Conservation (phyloP, 2,329 filamentous ascomycete species). For the Scedosporium dehoogii region DNA sequence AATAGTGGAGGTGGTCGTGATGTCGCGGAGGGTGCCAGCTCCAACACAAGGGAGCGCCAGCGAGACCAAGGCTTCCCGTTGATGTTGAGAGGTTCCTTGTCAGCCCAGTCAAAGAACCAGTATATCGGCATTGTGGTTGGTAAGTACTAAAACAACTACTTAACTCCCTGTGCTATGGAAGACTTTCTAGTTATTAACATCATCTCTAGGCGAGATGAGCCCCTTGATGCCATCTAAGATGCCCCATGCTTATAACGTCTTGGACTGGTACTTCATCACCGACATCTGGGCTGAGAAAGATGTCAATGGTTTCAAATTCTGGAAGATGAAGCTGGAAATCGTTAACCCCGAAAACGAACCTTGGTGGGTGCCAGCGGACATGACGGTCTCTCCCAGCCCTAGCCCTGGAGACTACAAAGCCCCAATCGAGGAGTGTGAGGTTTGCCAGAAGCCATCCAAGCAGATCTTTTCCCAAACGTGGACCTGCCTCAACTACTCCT, state of each 20-base stretch:
- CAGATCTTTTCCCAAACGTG: conserved; percentile 21
- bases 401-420: conserved; percentile 20
- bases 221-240: conserved; percentile 35
- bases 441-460: conserved; percentile 29
- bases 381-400: conserved; percentile 15
- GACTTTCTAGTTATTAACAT: conserved; percentile 12
- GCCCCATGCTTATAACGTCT: conserved; percentile 51
- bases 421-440: conserved; percentile 20
- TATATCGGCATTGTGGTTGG: conserved; percentile 33
- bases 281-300: conserved; percentile 57
- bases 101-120: conserved; percentile 31
- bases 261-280: conserved; percentile 60
- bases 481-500: conserved; percentile 19
- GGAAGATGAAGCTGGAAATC: conserved; percentile 58
- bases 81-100: conserved; percentile 35
- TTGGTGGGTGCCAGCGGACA: conserved; percentile 44
- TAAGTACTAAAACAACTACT: conserved; percentile 6
- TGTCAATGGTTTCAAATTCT: conserved; percentile 22
- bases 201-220: conserved; percentile 39
- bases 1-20: conserved; percentile 9
- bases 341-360: conserved; percentile 29
- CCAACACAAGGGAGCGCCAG: conserved; percentile 13
- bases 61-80: conserved; percentile 8
- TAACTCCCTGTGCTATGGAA: neutral
- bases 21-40: neutral